Percentiles rank a stretch among this genome's conserved stretches.
These are phyloP conservation scores for Podila epigama DNA, from an alignment of 192 early-diverging fungal genomes.

Conservation along the genomic window DNA sequence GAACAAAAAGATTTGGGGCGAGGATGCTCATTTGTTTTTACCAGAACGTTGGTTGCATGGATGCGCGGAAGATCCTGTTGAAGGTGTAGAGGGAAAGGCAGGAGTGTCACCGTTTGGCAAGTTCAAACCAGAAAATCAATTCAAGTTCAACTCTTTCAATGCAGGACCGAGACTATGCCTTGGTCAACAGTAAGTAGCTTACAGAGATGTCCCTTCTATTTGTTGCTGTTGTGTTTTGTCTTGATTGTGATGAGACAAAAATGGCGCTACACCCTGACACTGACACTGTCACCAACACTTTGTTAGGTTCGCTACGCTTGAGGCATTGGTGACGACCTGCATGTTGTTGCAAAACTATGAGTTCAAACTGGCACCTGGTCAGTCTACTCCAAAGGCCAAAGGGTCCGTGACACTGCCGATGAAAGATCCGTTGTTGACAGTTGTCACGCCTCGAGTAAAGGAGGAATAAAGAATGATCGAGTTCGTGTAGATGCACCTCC, in stretches of 20 bases:
- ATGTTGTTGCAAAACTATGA: constrained; percentile 33
- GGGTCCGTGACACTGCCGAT: constrained; percentile 34
- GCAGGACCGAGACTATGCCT: constrained; percentile 58
- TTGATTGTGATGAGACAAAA: too few species aligned
- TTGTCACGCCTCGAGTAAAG: not conserved
- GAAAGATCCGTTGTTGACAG: constrained; percentile 31
- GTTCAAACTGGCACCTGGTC: constrained; percentile 35
- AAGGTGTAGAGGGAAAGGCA: not conserved
- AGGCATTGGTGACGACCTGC: constrained; percentile 37
- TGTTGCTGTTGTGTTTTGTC: not conserved
- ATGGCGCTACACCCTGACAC: too few species aligned
- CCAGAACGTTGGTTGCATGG: constrained; percentile 59
- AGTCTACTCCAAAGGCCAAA: constrained; percentile 8
- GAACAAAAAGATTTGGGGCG: constrained; percentile 43
- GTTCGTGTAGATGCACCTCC: too few species aligned
- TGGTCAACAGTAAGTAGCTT: not conserved
- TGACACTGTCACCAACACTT: constrained; percentile 8
- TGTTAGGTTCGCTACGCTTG: constrained; percentile 45
- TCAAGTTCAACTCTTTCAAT: constrained; percentile 64
- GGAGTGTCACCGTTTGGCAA: constrained; percentile 15
- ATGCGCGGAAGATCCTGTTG: not conserved
- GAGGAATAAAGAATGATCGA: not conserved
- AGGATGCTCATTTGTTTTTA: constrained; percentile 51
- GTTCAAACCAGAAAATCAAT: constrained; percentile 36
- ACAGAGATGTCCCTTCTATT: not conserved